phyloP scores from a whole-genome alignment of 2,329 filamentous ascomycete genomes.

The Fusarium longipes region DNA sequence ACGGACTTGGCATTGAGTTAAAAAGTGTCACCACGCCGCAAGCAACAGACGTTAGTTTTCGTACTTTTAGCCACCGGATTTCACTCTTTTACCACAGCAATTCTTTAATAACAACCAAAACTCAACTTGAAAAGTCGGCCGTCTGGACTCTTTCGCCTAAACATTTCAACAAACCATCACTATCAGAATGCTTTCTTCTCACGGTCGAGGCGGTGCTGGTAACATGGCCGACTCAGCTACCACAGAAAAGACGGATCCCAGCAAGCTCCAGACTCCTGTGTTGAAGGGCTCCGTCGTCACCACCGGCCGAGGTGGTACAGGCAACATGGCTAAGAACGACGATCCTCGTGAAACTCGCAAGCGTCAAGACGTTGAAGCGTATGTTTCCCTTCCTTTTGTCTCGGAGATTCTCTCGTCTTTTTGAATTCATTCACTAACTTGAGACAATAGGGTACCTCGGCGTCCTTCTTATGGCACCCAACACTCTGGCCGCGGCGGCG shows the following conservation, averaged over 20 bases:
- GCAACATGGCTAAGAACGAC: constrained; percentile 84
- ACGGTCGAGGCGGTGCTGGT: constrained; percentile 82
- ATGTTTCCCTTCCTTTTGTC: constrained; percentile 49
- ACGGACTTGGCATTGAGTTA: constrained; percentile 38
- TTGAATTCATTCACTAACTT: constrained; percentile 18
- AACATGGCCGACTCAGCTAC: constrained; percentile 71
- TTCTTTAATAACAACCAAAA: not conserved
- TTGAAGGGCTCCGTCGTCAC: constrained; percentile 88
- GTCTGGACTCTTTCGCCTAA: not conserved
- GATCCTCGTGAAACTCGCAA: constrained; percentile 79
- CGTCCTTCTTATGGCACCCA: constrained; percentile 68
- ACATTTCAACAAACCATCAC: not conserved
- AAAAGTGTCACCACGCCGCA: constrained; percentile 29
- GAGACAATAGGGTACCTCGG: constrained; percentile 59
- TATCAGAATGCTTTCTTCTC: constrained; percentile 64
- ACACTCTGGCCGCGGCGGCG: constrained; percentile 79
- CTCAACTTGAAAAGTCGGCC: not conserved
- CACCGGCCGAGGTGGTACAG: constrained; percentile 87
- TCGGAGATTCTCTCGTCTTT: not conserved
- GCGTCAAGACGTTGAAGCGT: constrained; percentile 85
- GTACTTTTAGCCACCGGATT: not conserved
- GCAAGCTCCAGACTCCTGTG: constrained; percentile 82
- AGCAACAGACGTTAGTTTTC: not conserved
- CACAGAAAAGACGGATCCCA: constrained; percentile 63
- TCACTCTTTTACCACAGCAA: not conserved